Evolutionary conservation across 768 basidiomycete species (phyloP), one percentile per base, ranked within the genome.

Genomic region (Boletus sensibilis): DNA sequence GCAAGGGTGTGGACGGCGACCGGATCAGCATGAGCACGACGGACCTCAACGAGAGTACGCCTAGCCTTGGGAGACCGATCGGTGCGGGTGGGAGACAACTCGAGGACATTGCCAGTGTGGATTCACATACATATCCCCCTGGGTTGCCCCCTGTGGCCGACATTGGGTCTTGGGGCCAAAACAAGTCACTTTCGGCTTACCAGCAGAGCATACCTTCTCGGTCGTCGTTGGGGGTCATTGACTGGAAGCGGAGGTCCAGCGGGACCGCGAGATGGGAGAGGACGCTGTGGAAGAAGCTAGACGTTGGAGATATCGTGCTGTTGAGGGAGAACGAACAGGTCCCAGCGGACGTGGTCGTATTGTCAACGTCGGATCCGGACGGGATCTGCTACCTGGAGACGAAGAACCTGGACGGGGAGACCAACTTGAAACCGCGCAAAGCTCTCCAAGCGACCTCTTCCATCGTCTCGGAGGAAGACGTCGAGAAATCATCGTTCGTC

Each of bases 271-370:
- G 80, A 27, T 98, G 96, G 96, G 94, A 98, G 68, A 79, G 96
- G 53, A 98, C 96, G 14, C 76, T 98, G 2, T 98, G 96, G 96
- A 98, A 98, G 79, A 98, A 98, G 78, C 79, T 98, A 42, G 94
- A 97, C 68, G 94, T 98, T 12, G 96, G 96, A n/a, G 96, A 98
- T 68, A 74, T 98, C 21, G 92, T 98, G 31, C 76, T 98, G 9
- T 77, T 98, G 34, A 78, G 88, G 56, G 94, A 98, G 61, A 90
- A 98, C 72, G 96, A 98, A 48, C 96, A 97, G 74, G 89, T 98
- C 13, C 96, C 96, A 0, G 96, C 96, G 9, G 96, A 99, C 67
- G 88, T 98, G 61, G 81, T 95, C 58, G 92, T 99, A 1, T 82
- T 98, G 7, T 86, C 93, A 10, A 95, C 95, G 0, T 94, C 92